A percentile compares a stretch with the other conserved stretches of the same genome.
Evolutionary conservation across 2,329 filamentous ascomycete genomes (phyloP).

Genomic region (Talaromyces funiculosus): DNA sequence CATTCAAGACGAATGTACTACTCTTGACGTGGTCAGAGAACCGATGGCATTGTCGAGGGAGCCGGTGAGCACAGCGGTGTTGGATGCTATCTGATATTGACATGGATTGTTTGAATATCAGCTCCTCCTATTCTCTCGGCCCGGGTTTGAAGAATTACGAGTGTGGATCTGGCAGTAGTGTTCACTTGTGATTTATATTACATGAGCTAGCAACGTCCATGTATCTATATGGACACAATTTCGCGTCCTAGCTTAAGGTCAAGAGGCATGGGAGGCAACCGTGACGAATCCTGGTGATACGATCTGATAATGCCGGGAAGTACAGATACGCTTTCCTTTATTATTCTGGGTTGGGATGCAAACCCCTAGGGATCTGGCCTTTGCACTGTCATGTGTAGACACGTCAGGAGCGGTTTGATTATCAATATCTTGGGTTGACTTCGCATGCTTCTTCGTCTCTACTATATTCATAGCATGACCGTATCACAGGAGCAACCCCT

Average conservation of each 20-base stretch:
- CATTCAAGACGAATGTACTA: background rate
- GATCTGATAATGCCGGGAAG: background rate
- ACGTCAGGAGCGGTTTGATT: background rate
- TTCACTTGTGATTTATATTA: background rate
- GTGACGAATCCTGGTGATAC: background rate
- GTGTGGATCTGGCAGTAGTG: background rate
- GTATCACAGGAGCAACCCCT: background rate
- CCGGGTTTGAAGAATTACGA: background rate
- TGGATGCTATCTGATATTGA: conserved; percentile 4
- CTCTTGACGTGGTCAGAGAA: background rate
- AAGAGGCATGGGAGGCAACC: background rate
- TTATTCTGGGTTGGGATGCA: background rate
- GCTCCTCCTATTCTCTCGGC: background rate
- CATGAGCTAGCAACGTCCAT: background rate
- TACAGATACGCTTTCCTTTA: background rate
- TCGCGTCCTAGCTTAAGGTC: background rate
- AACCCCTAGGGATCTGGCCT: background rate
- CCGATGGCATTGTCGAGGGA: conserved; percentile 3
- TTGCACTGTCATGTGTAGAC: background rate
- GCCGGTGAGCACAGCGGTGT: background rate
- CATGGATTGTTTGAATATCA: background rate
- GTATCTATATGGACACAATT: background rate
- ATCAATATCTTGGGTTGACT: background rate
- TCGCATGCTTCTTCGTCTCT: background rate
- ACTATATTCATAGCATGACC: background rate